Base-by-base conservation (phyloP, 1,139 yeast species). In the Eremothecium coryli region DNA sequence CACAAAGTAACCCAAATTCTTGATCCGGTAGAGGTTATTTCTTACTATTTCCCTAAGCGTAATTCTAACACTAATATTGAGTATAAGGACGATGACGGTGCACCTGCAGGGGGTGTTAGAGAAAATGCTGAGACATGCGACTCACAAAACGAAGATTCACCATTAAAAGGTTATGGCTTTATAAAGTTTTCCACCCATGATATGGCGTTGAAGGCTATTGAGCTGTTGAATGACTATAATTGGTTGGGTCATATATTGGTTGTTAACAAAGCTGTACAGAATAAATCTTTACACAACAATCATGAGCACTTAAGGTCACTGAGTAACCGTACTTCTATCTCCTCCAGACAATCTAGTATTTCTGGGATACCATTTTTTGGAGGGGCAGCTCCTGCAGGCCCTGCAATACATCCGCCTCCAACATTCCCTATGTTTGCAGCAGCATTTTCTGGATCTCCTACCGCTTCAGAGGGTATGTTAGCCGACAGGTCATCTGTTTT, bases 151-250 rank as follows among this genome's bases (percentile, higher is more conserved):
- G 49, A 40, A 29, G 45, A 38, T 8, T 35, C 37, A 13, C 45
- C 44, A 15, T 39, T 52, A 27, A 66, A 61, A 42, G 68, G 71
- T 1, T 70, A 64, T 41, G 75, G 74, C 1, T 70, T 70, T 49
- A 60, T 70, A 29, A 68, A 68, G 41, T 67, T 58, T 39, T 37
- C 50, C 2, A 52, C 53, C 29, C 68, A 65, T 31, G 45, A 41
- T 3, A 54, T 64, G 40, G 73, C 74, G 4, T 52, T 62, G 33
- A 46, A 43, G 11, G 70, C 71, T 3, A 67, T 70, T 24, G 54
- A 51, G 13, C 46, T 48, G 22, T 50, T 69, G 17, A 64, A 66
- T 41, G 66, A 46, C 13, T 40, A 29, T 23, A 37, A 45, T 22
- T 50, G 55, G 53, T 37, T 39, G 6, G 50, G 46, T 3, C 43